phyloP scores from a whole-genome alignment of 75 land plant genomes.

The Pinus tabuliformis region DNA sequence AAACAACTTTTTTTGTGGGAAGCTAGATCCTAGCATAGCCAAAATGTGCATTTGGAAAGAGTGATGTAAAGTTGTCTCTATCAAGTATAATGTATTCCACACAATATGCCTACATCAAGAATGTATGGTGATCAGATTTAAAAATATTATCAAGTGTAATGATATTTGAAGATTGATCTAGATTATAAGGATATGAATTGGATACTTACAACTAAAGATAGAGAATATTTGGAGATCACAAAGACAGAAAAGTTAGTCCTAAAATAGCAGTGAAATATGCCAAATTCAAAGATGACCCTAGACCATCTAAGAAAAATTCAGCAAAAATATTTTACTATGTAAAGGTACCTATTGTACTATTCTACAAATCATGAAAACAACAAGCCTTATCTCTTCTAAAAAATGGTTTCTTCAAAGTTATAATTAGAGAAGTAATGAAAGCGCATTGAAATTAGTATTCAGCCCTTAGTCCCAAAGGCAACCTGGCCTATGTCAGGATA shows the following conservation, averaged over 20 bases:
- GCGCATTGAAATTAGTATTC: slow-evolving; percentile 58
- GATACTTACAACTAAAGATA: slow-evolving; percentile 83
- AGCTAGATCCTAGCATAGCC: slow-evolving; percentile 39
- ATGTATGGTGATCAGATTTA: too few species aligned
- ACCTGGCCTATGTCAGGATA: slow-evolving; percentile 88
- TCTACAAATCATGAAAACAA: too few species aligned
- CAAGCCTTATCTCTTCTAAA: too few species aligned
- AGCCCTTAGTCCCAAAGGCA: slow-evolving; percentile 74
- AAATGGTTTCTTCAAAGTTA: neutral
- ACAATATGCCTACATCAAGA: slow-evolving; percentile 57
- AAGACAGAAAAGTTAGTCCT: neutral
- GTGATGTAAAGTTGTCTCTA: slow-evolving; percentile 67
- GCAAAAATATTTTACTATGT: too few species aligned
- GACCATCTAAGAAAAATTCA: too few species aligned
- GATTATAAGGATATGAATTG: neutral
- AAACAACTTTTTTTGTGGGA: slow-evolving; percentile 36
- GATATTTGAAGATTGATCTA: neutral
- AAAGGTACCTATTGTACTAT: too few species aligned
- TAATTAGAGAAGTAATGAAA: neutral
- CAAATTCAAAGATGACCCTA: too few species aligned
- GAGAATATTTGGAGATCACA: slow-evolving; percentile 58
- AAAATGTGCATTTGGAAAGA: slow-evolving; percentile 70
- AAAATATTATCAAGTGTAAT: too few species aligned
- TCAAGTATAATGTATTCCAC: slow-evolving; percentile 75
- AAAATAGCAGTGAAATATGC: too few species aligned